phyloP scores from a whole-genome alignment of 2,329 filamentous ascomycete genomes.

The Ploettnerulaceae sp. region DNA sequence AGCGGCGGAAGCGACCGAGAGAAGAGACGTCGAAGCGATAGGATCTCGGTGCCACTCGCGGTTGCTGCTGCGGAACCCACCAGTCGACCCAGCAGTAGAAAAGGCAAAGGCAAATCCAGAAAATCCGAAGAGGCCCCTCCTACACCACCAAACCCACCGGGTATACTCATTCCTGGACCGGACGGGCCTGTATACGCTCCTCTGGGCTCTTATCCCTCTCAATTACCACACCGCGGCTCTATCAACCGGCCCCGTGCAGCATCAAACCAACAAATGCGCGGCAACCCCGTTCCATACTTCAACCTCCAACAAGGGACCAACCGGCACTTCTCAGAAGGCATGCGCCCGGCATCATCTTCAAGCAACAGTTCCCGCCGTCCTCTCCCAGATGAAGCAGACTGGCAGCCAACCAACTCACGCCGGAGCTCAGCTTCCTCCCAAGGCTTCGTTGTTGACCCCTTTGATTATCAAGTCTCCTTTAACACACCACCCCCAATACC shows the following conservation, averaged over 20 bases:
- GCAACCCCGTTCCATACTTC: constrained; percentile 16
- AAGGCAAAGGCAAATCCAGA: constrained; percentile 30
- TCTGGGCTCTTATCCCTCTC: constrained; percentile 38
- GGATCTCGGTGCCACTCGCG: constrained; percentile 29
- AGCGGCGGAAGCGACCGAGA: constrained; percentile 28
- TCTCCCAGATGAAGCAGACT: constrained; percentile 45
- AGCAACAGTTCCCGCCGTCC: constrained; percentile 33
- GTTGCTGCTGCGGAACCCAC: constrained; percentile 20
- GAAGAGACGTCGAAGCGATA: constrained; percentile 26
- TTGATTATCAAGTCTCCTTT: constrained; percentile 36
- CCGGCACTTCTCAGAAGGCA: constrained; percentile 30
- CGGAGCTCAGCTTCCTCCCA: constrained; percentile 29
- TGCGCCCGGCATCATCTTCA: constrained; percentile 37
- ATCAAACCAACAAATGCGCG: constrained; percentile 18
- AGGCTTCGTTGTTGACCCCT: constrained; percentile 32
- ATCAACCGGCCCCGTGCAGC: constrained; percentile 33
- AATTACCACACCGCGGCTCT: constrained; percentile 32
- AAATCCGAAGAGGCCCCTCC: constrained; percentile 27
- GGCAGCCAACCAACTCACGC: constrained; percentile 38
- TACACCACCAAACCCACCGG: constrained; percentile 35
- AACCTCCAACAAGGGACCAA: constrained; percentile 16
- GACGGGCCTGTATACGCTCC: constrained; percentile 44
- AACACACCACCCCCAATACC: constrained; percentile 28
- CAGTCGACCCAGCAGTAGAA: constrained; percentile 22
- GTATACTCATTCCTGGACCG: constrained; percentile 44